phyloP scores from a whole-genome alignment of 352 stramenopile genomes.

The Pythium sukuiense region DNA sequence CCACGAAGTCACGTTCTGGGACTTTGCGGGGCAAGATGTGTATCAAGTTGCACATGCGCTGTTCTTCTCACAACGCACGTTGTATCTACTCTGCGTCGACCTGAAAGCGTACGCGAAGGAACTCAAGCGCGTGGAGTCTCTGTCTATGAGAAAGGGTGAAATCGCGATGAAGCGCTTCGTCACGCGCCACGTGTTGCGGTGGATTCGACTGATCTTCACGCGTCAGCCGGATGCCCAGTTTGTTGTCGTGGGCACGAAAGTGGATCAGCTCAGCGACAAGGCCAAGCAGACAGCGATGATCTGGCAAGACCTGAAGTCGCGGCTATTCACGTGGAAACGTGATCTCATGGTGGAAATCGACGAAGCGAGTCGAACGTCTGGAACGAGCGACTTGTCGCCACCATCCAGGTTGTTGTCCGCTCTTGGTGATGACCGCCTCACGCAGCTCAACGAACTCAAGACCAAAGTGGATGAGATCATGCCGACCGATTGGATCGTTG shows the following conservation, averaged over 20 bases:
- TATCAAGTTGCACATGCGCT: background rate
- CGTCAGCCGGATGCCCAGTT: slow-evolving; percentile 3
- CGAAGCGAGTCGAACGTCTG: background rate
- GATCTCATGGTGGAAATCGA: background rate
- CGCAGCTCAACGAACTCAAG: background rate
- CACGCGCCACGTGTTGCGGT: background rate
- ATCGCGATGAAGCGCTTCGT: background rate
- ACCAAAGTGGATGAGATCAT: background rate
- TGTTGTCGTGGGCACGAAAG: background rate
- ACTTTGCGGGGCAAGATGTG: slow-evolving; percentile 21
- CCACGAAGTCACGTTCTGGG: slow-evolving; percentile 25
- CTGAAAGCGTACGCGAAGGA: background rate
- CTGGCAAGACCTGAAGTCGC: background rate
- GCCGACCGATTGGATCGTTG: background rate
- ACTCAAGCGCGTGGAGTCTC: background rate
- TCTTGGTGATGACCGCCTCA: background rate
- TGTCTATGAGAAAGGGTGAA: background rate
- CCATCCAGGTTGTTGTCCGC: background rate
- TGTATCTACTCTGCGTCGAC: slow-evolving; percentile 14
- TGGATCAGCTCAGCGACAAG: background rate
- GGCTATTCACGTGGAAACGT: background rate
- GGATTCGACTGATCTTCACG: background rate
- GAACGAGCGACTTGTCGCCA: background rate
- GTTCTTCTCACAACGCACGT: slow-evolving; percentile 10
- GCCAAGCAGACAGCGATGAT: background rate